phyloP scores from a whole-genome alignment of 2,329 filamentous ascomycete species.

The Colletotrichum sp. region DNA sequence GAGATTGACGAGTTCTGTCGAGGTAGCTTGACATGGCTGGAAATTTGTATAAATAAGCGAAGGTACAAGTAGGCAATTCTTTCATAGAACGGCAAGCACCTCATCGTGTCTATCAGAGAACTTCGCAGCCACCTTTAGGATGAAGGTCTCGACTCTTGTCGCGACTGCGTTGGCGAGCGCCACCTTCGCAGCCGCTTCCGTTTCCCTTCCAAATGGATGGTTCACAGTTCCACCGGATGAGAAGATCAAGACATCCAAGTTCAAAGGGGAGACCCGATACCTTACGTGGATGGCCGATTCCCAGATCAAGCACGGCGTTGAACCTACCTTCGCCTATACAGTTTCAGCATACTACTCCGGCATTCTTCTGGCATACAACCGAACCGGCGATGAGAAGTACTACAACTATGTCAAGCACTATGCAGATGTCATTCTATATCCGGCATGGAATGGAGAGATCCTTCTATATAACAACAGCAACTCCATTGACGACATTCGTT shows the following conservation, averaged over 20 bases:
- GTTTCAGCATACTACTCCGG: conserved; percentile 32
- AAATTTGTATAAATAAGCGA: background rate
- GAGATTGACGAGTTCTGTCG: background rate
- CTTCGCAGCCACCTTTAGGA: background rate
- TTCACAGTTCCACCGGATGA: conserved; percentile 15
- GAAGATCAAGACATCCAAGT: conserved; percentile 10
- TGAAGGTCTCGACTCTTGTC: background rate
- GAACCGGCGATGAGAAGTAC: conserved; percentile 26
- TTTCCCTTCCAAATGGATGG: conserved; percentile 18
- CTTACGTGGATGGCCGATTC: conserved; percentile 33
- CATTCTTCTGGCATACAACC: conserved; percentile 24
- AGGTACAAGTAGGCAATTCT: background rate
- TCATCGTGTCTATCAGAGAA: background rate
- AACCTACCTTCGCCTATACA: conserved; percentile 29
- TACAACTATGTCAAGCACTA: conserved; percentile 28
- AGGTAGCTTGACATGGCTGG: background rate
- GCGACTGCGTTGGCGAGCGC: background rate
- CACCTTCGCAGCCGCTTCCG: background rate
- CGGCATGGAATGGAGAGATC: conserved; percentile 24
- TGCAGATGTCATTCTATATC: conserved; percentile 26
- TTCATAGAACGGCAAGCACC: background rate
- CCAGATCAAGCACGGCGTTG: conserved; percentile 29
- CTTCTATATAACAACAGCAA: conserved; percentile 20
- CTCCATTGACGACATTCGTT: conserved; percentile 22
- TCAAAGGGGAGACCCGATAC: conserved; percentile 20